Conservation (phyloP, 805 yeast genomes). For the Pichia deserticola region DNA sequence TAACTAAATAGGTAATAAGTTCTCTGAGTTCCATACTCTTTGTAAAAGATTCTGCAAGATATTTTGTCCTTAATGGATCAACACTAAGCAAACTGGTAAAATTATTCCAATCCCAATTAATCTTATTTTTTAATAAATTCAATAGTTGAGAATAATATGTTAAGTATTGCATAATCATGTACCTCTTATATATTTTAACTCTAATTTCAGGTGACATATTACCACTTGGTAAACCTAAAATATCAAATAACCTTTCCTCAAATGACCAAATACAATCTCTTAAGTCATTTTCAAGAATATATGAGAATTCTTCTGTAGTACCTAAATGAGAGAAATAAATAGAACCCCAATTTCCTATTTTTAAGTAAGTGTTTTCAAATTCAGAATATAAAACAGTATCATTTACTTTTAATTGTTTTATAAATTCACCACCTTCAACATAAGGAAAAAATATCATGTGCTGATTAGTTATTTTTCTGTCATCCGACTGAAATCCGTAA, state of each 20-base stretch:
- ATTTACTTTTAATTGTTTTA: conserved; percentile 14
- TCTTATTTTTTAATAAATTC: not conserved
- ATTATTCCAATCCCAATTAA: not conserved
- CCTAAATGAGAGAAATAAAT: conserved; percentile 21
- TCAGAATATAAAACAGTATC: conserved; percentile 11
- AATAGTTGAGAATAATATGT: conserved; percentile 15
- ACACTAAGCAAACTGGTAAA: not conserved
- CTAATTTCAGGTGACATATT: conserved; percentile 22
- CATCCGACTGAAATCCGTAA: not conserved
- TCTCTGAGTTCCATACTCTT: conserved; percentile 14
- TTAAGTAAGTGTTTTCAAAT: conserved; percentile 15
- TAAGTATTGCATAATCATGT: conserved; percentile 17
- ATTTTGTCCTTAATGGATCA: not conserved
- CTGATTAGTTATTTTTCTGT: not conserved
- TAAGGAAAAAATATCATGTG: conserved; percentile 21
- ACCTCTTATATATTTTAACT: conserved; percentile 16
- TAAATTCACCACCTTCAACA: conserved; percentile 14
- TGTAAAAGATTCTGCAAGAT: conserved; percentile 5
- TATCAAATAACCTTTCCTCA: conserved; percentile 16
- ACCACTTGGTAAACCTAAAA: conserved; percentile 12
- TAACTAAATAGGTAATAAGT: conserved; percentile 4
- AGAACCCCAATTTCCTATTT: conserved; percentile 20
- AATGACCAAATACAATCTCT: conserved; percentile 23
- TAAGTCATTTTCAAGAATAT: not conserved
- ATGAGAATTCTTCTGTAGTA: not conserved